Conservation (phyloP, 2,329 filamentous ascomycete species). For the Colletotrichum scovillei region DNA sequence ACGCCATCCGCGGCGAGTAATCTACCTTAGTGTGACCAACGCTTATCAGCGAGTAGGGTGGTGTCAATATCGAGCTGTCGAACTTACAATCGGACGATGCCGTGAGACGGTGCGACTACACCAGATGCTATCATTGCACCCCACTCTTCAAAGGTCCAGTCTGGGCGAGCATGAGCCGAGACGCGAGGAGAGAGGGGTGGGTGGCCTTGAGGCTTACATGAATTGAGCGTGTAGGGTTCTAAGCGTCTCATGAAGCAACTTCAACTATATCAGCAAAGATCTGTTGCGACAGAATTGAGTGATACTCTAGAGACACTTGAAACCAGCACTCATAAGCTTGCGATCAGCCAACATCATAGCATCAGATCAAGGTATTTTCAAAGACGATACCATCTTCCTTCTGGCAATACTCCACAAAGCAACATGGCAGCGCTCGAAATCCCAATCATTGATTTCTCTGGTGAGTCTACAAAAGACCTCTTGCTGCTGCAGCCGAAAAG, state of each 20-base stretch:
- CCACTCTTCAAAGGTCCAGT: slow-evolving; percentile 2
- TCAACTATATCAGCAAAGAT: neutral
- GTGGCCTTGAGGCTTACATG: neutral
- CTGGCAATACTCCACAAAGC: neutral
- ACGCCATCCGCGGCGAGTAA: neutral
- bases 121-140: slow-evolving; percentile 13
- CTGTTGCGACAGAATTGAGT: neutral
- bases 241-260: neutral
- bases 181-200: neutral
- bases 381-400: no score
- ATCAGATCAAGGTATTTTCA: no score
- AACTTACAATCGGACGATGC: neutral
- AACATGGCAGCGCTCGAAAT: slow-evolving; percentile 37
- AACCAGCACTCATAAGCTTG: no score
- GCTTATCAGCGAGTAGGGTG: neutral
- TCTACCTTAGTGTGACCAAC: neutral
- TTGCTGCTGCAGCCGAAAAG: no score
- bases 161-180: neutral
- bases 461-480: slow-evolving; percentile 11
- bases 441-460: slow-evolving; percentile 45
- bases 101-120: neutral
- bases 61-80: neutral
- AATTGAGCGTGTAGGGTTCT: neutral
- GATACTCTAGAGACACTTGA: neutral
- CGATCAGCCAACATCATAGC: neutral